These are phyloP conservation scores for Fragilariopsis cylindrus DNA, from an alignment of 108 stramenopile species.

Conservation along the genomic window DNA sequence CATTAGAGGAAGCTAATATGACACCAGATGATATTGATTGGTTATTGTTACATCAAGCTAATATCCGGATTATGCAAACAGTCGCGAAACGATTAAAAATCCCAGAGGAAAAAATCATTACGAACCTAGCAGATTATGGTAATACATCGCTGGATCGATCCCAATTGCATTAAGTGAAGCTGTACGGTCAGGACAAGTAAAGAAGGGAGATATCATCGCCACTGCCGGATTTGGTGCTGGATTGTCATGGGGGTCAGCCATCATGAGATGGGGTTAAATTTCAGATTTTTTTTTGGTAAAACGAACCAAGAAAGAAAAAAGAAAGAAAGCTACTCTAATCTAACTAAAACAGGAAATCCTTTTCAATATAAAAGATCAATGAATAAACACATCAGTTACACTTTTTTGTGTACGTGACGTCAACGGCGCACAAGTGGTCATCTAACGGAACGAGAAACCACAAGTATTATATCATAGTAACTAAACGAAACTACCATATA, in stretches of 20 bases:
- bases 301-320: no score
- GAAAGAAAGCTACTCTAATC: no score
- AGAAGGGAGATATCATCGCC: conserved; percentile 96
- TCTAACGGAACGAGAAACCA: no score
- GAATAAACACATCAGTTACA: no score
- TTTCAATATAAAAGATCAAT: no score
- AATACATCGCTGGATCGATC: conserved; percentile 96
- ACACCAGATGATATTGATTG: conserved; percentile 91
- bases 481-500: no score
- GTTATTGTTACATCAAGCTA: conserved; percentile 95
- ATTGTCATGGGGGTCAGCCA: conserved; percentile 94
- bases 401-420: no score
- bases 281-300: no score
- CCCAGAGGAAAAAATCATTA: conserved; percentile 92
- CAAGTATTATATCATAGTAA: no score
- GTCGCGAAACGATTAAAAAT: conserved; percentile 91
- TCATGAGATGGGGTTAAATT: conserved; percentile 85
- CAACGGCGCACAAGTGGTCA: no score
- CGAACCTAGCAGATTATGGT: conserved; percentile 89
- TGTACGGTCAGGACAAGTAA: conserved; percentile 86
- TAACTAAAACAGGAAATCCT: no score
- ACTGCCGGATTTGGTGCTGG: conserved; percentile 98
- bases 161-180: conserved; percentile 95
- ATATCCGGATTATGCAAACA: conserved; percentile 96
- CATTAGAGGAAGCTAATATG: conserved; percentile 86